These are phyloP conservation scores for Pestalotiopsis sp. DNA, from an alignment of 2,329 filamentous ascomycete genomes.

Conservation along the genomic window DNA sequence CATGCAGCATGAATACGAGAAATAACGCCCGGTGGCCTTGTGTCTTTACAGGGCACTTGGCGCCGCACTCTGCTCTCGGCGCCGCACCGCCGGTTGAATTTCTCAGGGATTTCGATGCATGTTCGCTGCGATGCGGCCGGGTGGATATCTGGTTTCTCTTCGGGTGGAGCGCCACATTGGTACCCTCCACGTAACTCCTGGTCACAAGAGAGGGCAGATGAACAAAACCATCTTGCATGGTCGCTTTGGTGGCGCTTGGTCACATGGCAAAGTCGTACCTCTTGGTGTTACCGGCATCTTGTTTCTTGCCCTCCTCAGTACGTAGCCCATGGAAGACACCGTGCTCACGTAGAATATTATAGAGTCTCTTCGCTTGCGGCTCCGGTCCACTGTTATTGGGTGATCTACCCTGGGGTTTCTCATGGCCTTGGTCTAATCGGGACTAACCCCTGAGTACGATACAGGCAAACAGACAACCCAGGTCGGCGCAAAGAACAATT, in stretches of 20 bases:
- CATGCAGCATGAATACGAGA: not conserved
- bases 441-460: not conserved
- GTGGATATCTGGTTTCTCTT: not conserved
- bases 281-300: not conserved
- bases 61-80: not conserved
- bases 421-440: not conserved
- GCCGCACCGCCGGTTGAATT: not conserved
- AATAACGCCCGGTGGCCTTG: not conserved
- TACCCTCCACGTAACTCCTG: not conserved
- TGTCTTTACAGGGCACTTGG: not conserved
- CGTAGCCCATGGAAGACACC: too few relatives aligned
- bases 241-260: not conserved
- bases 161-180: not conserved
- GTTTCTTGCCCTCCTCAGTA: too few relatives aligned
- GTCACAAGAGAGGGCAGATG: too few relatives aligned
- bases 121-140: not conserved
- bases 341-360: not conserved
- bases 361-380: constrained; percentile 1
- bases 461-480: not conserved
- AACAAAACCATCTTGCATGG: not conserved
- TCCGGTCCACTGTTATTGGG: not conserved
- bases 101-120: not conserved
- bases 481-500: not conserved
- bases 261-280: constrained; percentile 2
- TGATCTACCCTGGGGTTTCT: constrained; percentile 3